Evolutionary conservation across 306 rosid species (phyloP), one percentile per base, ranked within the genome.

Genomic region (Astragalus membranaceus): DNA sequence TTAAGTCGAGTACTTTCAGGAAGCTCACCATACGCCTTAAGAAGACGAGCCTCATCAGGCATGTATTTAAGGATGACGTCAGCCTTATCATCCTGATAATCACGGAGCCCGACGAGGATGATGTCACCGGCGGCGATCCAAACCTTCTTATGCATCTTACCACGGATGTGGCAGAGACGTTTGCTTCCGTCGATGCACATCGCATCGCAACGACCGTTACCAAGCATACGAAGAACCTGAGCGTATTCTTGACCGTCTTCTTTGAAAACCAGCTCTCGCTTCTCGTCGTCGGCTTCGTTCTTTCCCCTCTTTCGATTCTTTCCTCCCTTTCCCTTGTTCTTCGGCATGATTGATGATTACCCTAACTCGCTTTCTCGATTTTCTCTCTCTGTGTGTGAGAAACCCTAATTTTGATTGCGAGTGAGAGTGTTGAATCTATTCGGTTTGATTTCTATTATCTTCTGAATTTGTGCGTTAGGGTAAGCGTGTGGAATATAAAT

Each of bases 311-410:
- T 60, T 5, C 66, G 48, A 36, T 60, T 60, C 66, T 60, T 60
- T 37, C 66, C 66, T 60, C 66, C 66, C 49, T 60, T 60, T 60
- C 66, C 66, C 66, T 60, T 60, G 66, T 60, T 60, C 66, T 60
- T 60, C 66, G 66, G 66, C 66, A 60, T 60, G 32, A 10, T 33
- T 13, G 37, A 20, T 26, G 39, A 5, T 35, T 35, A 35, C 39
- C 39, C 39, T 35, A 6, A 35, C 6, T 35, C 39, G 39, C 39
- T 35, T 35, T 26, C 39, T 35, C 8, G 39, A 35, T 35, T 35
- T 7, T 35, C 7, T 35, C 39, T 35, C 8, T 35, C 7, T 35
- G 39, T 35, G 8, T 35, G 39, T 35, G 8, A 7, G 39, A 35
- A 35, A 35, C 39, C 39, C 39, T 35, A 35, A 7, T 35, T 35